Evolutionary conservation across 1,139 yeast genomes (phyloP), one percentile per base, ranked within the genome.

Genomic region (Zygotorulaspora mrakii): DNA sequence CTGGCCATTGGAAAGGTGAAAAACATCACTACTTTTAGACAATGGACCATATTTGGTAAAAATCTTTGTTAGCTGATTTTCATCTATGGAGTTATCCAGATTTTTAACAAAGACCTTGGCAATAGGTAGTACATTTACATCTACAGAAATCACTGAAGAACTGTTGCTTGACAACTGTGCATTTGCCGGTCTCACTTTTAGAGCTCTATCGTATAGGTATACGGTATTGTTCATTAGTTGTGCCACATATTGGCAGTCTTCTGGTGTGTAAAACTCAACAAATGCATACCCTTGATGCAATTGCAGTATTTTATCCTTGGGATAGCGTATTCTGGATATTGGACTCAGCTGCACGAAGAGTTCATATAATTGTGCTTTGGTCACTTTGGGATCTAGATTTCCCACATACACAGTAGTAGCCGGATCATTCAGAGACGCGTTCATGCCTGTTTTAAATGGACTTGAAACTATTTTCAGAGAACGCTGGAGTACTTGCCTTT

Each of bases 231-330:
- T 71, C 57, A 86, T 64, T 1, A 85, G 65, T 44, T 74, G 71
- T 25, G 74, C 62, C 1, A 81, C 87, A 55, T 89, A 91, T 11
- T 79, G 82, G 0, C 86, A 82, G 53, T 88, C 96, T 16, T 64
- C 68, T 2, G 66, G 66, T 8, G 71, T 68, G 39, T 70, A 66
- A 53, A 84, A 82, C 57, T 86, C 94, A 2, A 85, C 81, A 64
- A 91, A 91, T 9, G 95, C 97, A 64, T 71, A 91, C 12, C 96
- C 97, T 56, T 83, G 94, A 54, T 83, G 88, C 2, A 75, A 69
- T 46, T 77, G 77, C 30, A 77, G 66, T 4, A 87, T 71, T 49
- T 89, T 70, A 57, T 88, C 96, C 53, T 78, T 79, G 4, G 97
- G 97, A 52, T 91, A 68, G 50, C 82, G 74, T 9, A 91, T 71